phyloP scores from a whole-genome alignment of 2,329 filamentous ascomycete species.

The Cladophialophora immunda region DNA sequence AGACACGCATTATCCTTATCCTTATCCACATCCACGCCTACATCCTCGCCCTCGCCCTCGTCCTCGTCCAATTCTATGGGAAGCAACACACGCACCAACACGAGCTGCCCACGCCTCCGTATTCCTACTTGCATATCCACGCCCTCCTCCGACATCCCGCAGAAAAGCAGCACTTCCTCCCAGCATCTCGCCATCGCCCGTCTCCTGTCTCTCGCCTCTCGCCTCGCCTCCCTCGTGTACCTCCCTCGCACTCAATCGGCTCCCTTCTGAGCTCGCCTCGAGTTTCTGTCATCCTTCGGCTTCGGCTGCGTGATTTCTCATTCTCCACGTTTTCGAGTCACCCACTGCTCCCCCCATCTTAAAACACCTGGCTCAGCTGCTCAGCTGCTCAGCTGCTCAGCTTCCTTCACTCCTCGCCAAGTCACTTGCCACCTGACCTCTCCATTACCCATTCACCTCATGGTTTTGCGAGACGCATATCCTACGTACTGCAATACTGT shows the following conservation, averaged over 20 bases:
- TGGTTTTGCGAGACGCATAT: neutral
- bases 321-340: conserved; percentile 41
- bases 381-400: conserved; percentile 7
- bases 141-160: neutral
- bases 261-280: conserved; percentile 10
- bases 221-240: conserved; percentile 6
- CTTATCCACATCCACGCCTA: neutral
- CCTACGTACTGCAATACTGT: neutral
- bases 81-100: conserved; percentile 13
- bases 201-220: conserved; percentile 11
- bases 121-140: conserved; percentile 1
- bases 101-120: neutral
- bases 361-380: neutral
- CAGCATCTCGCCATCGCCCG: conserved; percentile 10
- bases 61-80: neutral
- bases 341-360: conserved; percentile 17
- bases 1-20: conserved; percentile 2
- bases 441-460: neutral
- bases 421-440: neutral
- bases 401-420: conserved; percentile 2
- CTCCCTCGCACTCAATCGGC: conserved; percentile 13
- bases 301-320: conserved; percentile 38
- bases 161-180: neutral
- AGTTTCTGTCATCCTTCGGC: conserved; percentile 35
- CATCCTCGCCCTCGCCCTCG: conserved; percentile 7